These are phyloP conservation scores for Hebeloma cylindrosporum DNA, from an alignment of 768 basidiomycete species.

Conservation along the genomic window DNA sequence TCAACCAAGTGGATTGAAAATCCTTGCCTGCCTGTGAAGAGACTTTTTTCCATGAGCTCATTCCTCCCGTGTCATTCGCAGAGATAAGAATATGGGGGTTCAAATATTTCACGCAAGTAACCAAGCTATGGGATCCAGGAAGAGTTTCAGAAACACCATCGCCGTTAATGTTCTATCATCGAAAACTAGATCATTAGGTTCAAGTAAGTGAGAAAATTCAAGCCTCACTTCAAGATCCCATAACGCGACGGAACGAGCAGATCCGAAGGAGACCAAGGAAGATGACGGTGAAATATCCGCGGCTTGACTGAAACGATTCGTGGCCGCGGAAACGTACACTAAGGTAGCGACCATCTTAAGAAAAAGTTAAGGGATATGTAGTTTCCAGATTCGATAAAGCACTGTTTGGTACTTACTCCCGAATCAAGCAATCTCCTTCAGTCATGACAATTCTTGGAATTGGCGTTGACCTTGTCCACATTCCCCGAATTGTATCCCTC, in stretches of 20 bases:
- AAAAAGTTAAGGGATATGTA: slow-evolving; percentile 7
- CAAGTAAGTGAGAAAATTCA: slow-evolving; percentile 2
- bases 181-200: slow-evolving; percentile 5
- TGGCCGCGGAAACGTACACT: slow-evolving; percentile 47
- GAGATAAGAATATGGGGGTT: slow-evolving; percentile 53
- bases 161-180: slow-evolving; percentile 44
- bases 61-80: slow-evolving; percentile 72
- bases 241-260: slow-evolving; percentile 44
- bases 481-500: slow-evolving; percentile 63
- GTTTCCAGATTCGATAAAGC: slow-evolving; percentile 15
- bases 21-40: slow-evolving; percentile 40
- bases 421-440: slow-evolving; percentile 12
- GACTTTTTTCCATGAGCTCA: slow-evolving; percentile 61
- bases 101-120: slow-evolving; percentile 78
- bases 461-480: slow-evolving; percentile 72
- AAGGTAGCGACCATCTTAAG: slow-evolving; percentile 7
- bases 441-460: slow-evolving; percentile 68
- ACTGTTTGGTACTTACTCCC: slow-evolving; percentile 14
- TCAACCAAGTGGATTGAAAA: slow-evolving; percentile 16
- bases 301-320: slow-evolving; percentile 49
- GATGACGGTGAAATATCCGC: slow-evolving; percentile 43
- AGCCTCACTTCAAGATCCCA: slow-evolving; percentile 43
- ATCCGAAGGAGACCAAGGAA: slow-evolving; percentile 48
- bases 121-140: slow-evolving; percentile 67
- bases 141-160: slow-evolving; percentile 67